These are phyloP conservation scores for Pichia sp. DNA, from an alignment of 1,139 yeast species.

Conservation along the genomic window DNA sequence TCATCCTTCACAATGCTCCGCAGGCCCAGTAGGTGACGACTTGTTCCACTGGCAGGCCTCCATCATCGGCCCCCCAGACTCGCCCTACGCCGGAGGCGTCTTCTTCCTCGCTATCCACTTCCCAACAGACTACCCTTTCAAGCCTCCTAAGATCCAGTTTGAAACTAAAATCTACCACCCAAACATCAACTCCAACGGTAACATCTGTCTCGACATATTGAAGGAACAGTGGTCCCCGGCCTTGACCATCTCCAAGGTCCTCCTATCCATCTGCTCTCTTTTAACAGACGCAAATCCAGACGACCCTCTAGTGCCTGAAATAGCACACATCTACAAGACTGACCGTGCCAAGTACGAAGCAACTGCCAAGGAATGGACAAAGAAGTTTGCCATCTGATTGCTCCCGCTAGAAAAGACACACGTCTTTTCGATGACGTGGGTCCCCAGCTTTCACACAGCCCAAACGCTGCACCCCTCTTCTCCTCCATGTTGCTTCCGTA, in stretches of 20 bases:
- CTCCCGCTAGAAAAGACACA: too few species aligned
- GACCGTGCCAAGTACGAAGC: conserved; percentile 94
- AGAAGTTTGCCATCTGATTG: conserved; percentile 88
- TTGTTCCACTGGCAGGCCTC: conserved; percentile 58
- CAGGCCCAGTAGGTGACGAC: conserved; percentile 96
- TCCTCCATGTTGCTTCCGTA: neutral
- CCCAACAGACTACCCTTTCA: conserved; percentile 58
- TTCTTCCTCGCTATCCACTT: conserved; percentile 51
- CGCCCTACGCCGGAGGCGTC: conserved; percentile 54
- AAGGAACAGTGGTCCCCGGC: conserved; percentile 71
- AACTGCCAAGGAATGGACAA: conserved; percentile 98
- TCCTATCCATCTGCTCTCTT: conserved; percentile 54
- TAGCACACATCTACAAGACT: conserved; percentile 93
- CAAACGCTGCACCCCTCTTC: neutral
- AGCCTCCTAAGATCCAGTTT: conserved; percentile 58
- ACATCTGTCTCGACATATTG: conserved; percentile 51
- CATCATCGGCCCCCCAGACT: conserved; percentile 58
- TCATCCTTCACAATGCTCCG: conserved; percentile 98
- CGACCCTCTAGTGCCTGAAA: conserved; percentile 98
- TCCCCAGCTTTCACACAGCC: too few species aligned
- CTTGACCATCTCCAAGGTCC: conserved; percentile 55
- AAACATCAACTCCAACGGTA: conserved; percentile 62
- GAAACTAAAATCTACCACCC: conserved; percentile 70
- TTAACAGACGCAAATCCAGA: conserved; percentile 97
- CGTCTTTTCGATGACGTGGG: too few species aligned